These are phyloP conservation scores for Stevia rebaudiana DNA, from an alignment of 140 eudicot species.

Conservation along the genomic window DNA sequence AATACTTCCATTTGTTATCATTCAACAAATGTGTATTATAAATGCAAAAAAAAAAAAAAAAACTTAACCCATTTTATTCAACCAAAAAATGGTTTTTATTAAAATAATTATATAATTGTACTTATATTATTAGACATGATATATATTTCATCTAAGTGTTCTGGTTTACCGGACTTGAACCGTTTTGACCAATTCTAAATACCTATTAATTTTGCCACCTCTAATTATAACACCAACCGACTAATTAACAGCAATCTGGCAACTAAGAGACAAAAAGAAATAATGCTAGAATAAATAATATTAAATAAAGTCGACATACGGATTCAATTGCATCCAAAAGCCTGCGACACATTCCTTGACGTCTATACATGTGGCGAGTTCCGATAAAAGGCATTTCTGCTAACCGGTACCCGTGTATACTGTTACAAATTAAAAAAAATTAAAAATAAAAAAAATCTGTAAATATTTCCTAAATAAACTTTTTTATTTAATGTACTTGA, in stretches of 20 bases:
- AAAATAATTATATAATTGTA: neutral
- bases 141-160: neutral
- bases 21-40: neutral
- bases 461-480: neutral
- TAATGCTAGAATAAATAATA: neutral
- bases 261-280: neutral
- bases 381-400: conserved; percentile 99
- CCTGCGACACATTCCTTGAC: conserved; percentile 95
- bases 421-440: conserved; percentile 22
- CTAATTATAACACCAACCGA: neutral
- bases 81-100: neutral
- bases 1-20: no score
- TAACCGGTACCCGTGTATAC: conserved; percentile 69
- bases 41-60: neutral
- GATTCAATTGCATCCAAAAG: conserved; percentile 68
- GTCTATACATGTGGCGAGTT: conserved; percentile 77
- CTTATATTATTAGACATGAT: neutral
- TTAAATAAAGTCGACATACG: conserved; percentile 36
- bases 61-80: no score
- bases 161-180: neutral
- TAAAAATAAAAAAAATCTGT: no score
- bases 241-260: neutral
- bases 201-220: neutral
- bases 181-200: neutral
- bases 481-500: neutral